phyloP scores from a whole-genome alignment of 2,329 filamentous ascomycete species.

The Waltergamsia citrina region DNA sequence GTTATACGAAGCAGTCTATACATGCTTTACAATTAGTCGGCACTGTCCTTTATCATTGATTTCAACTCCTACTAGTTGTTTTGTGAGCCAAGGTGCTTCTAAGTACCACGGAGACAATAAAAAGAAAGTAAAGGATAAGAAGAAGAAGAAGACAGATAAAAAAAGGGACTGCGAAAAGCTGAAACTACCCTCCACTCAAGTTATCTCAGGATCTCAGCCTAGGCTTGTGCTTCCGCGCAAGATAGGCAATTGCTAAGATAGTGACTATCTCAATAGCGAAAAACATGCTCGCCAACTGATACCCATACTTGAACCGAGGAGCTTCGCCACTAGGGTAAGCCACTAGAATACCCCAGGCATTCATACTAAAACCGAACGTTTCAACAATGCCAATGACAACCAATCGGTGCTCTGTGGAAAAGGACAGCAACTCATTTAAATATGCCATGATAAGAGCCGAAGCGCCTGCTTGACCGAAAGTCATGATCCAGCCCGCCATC shows the following conservation, averaged over 20 bases:
- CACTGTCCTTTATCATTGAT: too few species aligned
- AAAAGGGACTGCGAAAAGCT: too few species aligned
- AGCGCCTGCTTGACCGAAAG: slow-evolving; percentile 22
- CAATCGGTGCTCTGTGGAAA: slow-evolving; percentile 37
- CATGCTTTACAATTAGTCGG: too few species aligned
- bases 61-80: too few species aligned
- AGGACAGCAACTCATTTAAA: slow-evolving; percentile 34
- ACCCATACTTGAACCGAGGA: slow-evolving; percentile 29
- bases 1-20: too few species aligned
- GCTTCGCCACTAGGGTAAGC: slow-evolving; percentile 23
- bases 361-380: slow-evolving; percentile 30
- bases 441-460: slow-evolving; percentile 29
- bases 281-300: slow-evolving; percentile 19
- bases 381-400: slow-evolving; percentile 40
- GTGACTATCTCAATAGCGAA: slow-evolving; percentile 18
- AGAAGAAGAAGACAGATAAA: too few species aligned
- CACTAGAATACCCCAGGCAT: slow-evolving; percentile 31
- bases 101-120: too few species aligned
- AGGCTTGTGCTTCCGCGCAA: too few species aligned
- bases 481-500: slow-evolving; percentile 25
- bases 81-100: too few species aligned
- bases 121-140: too few species aligned
- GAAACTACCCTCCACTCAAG: too few species aligned
- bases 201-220: too few species aligned
- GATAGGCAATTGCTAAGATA: neutral